A percentile compares a stretch with the other conserved stretches of the same genome.
These are phyloP conservation scores for Kwoniella heveanensis DNA, from an alignment of 768 basidiomycete genomes.

Conservation along the genomic window DNA sequence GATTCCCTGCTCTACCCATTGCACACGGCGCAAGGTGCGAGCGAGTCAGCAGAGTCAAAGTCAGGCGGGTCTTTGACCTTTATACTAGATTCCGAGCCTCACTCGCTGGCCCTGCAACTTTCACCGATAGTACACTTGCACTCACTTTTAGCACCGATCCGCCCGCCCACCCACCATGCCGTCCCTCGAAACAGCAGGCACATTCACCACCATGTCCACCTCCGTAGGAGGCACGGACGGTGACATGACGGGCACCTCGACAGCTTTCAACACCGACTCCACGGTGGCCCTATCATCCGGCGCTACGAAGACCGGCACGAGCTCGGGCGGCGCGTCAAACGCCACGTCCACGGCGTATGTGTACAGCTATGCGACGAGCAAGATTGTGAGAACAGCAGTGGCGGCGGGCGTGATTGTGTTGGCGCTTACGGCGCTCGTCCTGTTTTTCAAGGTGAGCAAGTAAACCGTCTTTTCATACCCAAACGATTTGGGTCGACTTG, in stretches of 20 bases:
- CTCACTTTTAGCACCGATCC: too few species aligned
- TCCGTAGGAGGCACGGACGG: neutral
- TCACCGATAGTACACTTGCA: too few species aligned
- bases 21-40: too few species aligned
- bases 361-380: conserved; percentile 36
- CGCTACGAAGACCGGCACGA: too few species aligned
- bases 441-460: conserved; percentile 45
- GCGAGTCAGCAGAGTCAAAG: too few species aligned
- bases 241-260: conserved; percentile 1
- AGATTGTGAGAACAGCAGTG: conserved; percentile 46
- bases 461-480: neutral
- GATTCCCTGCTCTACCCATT: too few species aligned
- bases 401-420: conserved; percentile 48
- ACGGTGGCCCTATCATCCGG: too few species aligned
- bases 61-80: too few species aligned
- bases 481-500: too few species aligned
- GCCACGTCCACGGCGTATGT: conserved; percentile 19
- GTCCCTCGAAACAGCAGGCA: conserved; percentile 16
- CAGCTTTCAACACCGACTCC: neutral
- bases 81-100: too few species aligned
- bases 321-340: too few species aligned
- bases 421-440: conserved; percentile 34
- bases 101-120: too few species aligned
- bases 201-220: conserved; percentile 13
- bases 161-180: conserved; percentile 9